Evolutionary conservation across 768 basidiomycete genomes (phyloP).

Genomic region (Mycena amicta): DNA sequence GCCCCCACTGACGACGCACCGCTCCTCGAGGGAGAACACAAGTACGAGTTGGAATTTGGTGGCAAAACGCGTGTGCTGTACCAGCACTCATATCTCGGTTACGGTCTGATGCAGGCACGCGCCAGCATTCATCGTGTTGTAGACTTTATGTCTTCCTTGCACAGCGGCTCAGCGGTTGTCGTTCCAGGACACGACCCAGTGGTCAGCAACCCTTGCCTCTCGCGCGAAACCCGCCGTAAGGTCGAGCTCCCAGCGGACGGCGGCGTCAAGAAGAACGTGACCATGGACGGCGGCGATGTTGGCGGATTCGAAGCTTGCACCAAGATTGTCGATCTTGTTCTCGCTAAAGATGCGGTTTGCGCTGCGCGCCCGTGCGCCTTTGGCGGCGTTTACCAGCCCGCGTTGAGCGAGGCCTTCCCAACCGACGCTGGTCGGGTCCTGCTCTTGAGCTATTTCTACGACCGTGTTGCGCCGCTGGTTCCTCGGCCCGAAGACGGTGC

Average conservation of each 20-base stretch:
- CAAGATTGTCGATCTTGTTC: slow-evolving; percentile 79
- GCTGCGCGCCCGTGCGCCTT: slow-evolving; percentile 94
- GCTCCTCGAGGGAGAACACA: slow-evolving; percentile 83
- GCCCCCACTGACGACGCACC: slow-evolving; percentile 67
- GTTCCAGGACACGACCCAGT: slow-evolving; percentile 9
- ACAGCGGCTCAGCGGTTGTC: slow-evolving; percentile 2
- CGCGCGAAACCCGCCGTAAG: slow-evolving; percentile 58
- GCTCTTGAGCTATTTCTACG: slow-evolving; percentile 98
- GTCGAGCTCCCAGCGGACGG: slow-evolving; percentile 64
- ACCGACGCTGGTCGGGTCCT: slow-evolving; percentile 70
- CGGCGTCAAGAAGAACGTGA: slow-evolving; percentile 58
- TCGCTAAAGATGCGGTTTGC: slow-evolving; percentile 96
- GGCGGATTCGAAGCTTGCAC: slow-evolving; percentile 88
- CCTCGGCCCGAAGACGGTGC: slow-evolving; percentile 16
- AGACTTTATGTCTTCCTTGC: slow-evolving; percentile 74
- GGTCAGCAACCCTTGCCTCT: slow-evolving; percentile 83
- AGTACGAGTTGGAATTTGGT: slow-evolving; percentile 80
- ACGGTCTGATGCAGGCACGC: slow-evolving; percentile 89
- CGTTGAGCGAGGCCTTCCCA: slow-evolving; percentile 85
- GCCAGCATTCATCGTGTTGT: slow-evolving; percentile 85
- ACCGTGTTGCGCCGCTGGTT: slow-evolving; percentile 83
- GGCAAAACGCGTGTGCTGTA: slow-evolving; percentile 77
- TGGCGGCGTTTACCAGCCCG: slow-evolving; percentile 96
- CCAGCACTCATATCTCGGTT: slow-evolving; percentile 97
- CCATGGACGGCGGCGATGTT: slow-evolving; percentile 83